A percentile compares a stretch with the other conserved stretches of the same genome.
Conservation (phyloP, 306 rosid species). For the Oxytropis ochrocephala region DNA sequence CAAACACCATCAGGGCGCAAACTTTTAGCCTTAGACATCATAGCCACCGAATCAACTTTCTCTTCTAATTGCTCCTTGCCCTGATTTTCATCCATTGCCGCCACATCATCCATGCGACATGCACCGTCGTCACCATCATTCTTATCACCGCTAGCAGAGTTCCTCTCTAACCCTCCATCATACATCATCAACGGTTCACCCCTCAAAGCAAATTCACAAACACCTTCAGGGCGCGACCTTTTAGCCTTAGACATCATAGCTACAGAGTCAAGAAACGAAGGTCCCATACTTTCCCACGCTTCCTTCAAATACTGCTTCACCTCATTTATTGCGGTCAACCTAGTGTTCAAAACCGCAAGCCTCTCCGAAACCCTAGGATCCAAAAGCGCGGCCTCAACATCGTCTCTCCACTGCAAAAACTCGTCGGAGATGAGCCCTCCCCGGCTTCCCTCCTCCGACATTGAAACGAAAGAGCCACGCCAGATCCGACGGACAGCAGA, state of each 20-base stretch:
- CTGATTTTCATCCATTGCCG: background rate
- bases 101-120: slow-evolving; percentile 4
- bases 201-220: background rate
- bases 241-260: slow-evolving; percentile 9
- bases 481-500: slow-evolving; percentile 53
- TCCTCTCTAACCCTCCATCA: background rate
- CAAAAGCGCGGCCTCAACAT: slow-evolving; percentile 54
- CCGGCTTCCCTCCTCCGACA: slow-evolving; percentile 19
- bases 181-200: background rate
- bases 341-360: slow-evolving; percentile 36
- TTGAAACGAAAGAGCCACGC: slow-evolving; percentile 37
- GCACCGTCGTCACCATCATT: background rate
- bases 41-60: slow-evolving; percentile 9
- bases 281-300: slow-evolving; percentile 53
- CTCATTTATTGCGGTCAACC: slow-evolving; percentile 42
- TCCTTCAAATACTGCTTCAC: slow-evolving; percentile 42
- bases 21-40: background rate
- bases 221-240: slow-evolving; percentile 5
- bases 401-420: slow-evolving; percentile 35
- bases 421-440: slow-evolving; percentile 34
- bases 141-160: background rate
- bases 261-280: slow-evolving; percentile 36
- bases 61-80: slow-evolving; percentile 13
- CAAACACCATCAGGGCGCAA: slow-evolving; percentile 9
- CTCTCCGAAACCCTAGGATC: slow-evolving; percentile 36